Percentiles rank a stretch among this genome's conserved stretches.
These are phyloP conservation scores for Penicillium sp. DNA, from an alignment of 2,329 filamentous ascomycete genomes.

Conservation along the genomic window DNA sequence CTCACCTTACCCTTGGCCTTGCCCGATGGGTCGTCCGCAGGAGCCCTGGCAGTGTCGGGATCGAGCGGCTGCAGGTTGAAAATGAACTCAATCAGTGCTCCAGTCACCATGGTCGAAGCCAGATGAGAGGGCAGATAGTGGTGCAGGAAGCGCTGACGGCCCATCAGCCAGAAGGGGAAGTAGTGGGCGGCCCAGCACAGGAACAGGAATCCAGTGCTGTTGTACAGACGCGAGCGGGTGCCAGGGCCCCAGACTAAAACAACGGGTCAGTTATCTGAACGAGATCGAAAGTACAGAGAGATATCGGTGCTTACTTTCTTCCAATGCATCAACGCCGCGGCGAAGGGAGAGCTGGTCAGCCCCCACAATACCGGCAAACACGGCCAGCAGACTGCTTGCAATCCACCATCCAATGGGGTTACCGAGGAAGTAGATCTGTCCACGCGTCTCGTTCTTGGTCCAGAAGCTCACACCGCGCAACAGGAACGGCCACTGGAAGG, in stretches of 20 bases:
- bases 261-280: conserved; percentile 9
- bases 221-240: conserved; percentile 89
- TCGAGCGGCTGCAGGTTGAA: conserved; percentile 76
- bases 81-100: conserved; percentile 88
- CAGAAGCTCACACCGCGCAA: conserved; percentile 97
- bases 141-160: conserved; percentile 93
- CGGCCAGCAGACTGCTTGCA: conserved; percentile 82
- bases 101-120: conserved; percentile 82
- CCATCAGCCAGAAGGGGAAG: conserved; percentile 97
- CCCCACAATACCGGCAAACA: conserved; percentile 85
- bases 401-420: conserved; percentile 99
- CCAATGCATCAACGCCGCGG: conserved; percentile 86
- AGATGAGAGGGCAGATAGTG: conserved; percentile 95
- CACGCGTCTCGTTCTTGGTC: conserved; percentile 89
- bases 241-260: conserved; percentile 53
- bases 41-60: conserved; percentile 47
- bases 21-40: conserved; percentile 36
- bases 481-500: conserved; percentile 97
- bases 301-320: conserved; percentile 67
- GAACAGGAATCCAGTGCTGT: conserved; percentile 99
- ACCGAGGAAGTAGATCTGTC: conserved; percentile 98
- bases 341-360: conserved; percentile 92
- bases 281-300: background rate
- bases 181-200: conserved; percentile 97
- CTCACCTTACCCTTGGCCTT: conserved; percentile 37